Conservation (phyloP, 2,329 filamentous ascomycete genomes). For the Didymella pomorum region DNA sequence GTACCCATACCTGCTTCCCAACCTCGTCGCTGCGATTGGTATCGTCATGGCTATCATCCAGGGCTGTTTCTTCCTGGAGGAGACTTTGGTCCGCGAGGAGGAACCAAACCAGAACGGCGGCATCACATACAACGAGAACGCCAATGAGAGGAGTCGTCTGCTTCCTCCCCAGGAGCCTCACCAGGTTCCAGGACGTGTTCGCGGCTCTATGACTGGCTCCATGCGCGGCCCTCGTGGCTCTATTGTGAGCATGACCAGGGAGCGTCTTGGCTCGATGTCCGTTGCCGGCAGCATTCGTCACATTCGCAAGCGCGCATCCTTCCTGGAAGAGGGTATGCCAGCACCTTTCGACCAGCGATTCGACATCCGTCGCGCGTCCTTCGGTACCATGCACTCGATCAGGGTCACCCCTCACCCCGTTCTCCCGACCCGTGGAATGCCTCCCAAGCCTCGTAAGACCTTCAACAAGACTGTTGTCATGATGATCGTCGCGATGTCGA, state of each 20-base stretch:
- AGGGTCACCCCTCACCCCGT: constrained; percentile 39
- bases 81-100: constrained; percentile 63
- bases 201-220: constrained; percentile 39
- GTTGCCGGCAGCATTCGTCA: constrained; percentile 43
- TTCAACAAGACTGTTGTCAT: constrained; percentile 74
- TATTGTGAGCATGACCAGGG: constrained; percentile 35
- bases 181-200: constrained; percentile 39
- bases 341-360: constrained; percentile 44
- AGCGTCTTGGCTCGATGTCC: constrained; percentile 40
- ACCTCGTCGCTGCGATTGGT: constrained; percentile 79
- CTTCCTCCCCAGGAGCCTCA: constrained; percentile 57
- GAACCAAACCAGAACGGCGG: constrained; percentile 50
- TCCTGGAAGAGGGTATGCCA: constrained; percentile 49
- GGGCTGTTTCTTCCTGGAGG: constrained; percentile 80
- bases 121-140: constrained; percentile 71
- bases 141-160: constrained; percentile 73
- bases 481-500: constrained; percentile 80
- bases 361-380: constrained; percentile 47
- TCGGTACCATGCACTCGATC: constrained; percentile 50
- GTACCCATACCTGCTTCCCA: constrained; percentile 89
- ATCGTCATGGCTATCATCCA: constrained; percentile 80
- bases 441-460: constrained; percentile 43
- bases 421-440: constrained; percentile 30
- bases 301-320: constrained; percentile 48
- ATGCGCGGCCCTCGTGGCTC: constrained; percentile 35